phyloP scores from a whole-genome alignment of 1,139 yeast genomes.

The Insectozyma bohioensis region DNA sequence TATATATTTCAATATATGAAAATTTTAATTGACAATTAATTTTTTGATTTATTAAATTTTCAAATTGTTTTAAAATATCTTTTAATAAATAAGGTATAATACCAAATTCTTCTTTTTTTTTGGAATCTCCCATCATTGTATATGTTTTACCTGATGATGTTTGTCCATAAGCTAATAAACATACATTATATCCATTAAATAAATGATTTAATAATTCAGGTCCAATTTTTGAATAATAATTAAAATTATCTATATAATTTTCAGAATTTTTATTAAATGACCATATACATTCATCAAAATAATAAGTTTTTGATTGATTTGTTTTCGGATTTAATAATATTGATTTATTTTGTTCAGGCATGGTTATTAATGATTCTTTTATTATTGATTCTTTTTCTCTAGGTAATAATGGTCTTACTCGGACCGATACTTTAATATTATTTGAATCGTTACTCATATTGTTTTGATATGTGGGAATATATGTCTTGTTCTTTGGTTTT shows the following conservation, averaged over 20 bases:
- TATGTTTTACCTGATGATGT: constrained; percentile 73
- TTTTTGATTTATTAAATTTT: constrained; percentile 37
- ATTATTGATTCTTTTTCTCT: constrained; percentile 26
- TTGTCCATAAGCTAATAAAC: constrained; percentile 77
- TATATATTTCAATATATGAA: constrained; percentile 71
- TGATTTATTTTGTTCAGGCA: constrained; percentile 28
- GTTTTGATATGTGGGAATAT: too few relatives aligned
- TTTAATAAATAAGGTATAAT: constrained; percentile 59
- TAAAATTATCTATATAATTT: constrained; percentile 46
- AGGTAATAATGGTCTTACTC: constrained; percentile 45
- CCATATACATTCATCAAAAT: constrained; percentile 62
- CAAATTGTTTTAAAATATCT: constrained; percentile 50
- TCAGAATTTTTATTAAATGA: constrained; percentile 40
- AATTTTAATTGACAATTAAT: constrained; percentile 55
- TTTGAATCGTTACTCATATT: constrained; percentile 10
- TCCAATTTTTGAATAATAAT: constrained; percentile 55
- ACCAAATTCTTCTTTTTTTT: constrained; percentile 46
- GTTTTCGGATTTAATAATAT: constrained; percentile 21
- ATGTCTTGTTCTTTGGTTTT: too few relatives aligned
- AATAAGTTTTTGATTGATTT: constrained; percentile 34
- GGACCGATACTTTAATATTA: constrained; percentile 44
- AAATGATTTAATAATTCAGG: constrained; percentile 60
- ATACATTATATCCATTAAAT: constrained; percentile 69
- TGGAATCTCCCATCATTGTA: constrained; percentile 72
- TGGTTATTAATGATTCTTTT: constrained; percentile 24